Conservation (phyloP, 768 basidiomycete genomes). For the Xerocomus brunneocitrinus region DNA sequence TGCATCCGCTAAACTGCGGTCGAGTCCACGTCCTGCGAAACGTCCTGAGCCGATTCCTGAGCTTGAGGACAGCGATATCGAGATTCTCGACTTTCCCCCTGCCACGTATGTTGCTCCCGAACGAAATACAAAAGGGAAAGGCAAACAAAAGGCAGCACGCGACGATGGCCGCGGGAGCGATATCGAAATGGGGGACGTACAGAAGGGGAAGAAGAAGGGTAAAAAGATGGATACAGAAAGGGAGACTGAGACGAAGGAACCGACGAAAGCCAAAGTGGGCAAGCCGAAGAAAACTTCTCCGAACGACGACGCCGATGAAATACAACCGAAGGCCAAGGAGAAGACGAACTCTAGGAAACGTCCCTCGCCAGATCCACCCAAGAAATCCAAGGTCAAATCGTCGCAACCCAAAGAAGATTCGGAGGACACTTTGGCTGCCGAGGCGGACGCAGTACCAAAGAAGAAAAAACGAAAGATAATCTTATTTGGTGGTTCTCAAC, state of each 20-base stretch:
- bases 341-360: slow-evolving; percentile 18
- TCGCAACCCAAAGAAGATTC: slow-evolving; percentile 11
- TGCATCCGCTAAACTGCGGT: slow-evolving; percentile 19
- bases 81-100: slow-evolving; percentile 19
- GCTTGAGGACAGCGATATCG: slow-evolving; percentile 30
- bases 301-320: slow-evolving; percentile 16
- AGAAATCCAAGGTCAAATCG: slow-evolving; percentile 18
- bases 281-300: slow-evolving; percentile 22
- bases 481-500: slow-evolving; percentile 44
- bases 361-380: slow-evolving; percentile 17
- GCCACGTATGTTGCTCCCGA: slow-evolving; percentile 17
- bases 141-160: slow-evolving; percentile 36
- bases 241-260: slow-evolving; percentile 24
- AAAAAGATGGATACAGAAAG: slow-evolving; percentile 18
- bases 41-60: slow-evolving; percentile 14
- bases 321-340: slow-evolving; percentile 12
- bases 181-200: slow-evolving; percentile 20
- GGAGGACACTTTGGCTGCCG: slow-evolving; percentile 16
- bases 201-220: slow-evolving; percentile 26
- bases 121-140: slow-evolving; percentile 29
- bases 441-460: slow-evolving; percentile 36
- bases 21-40: slow-evolving; percentile 20
- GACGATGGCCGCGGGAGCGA: slow-evolving; percentile 16
- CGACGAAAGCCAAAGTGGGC: slow-evolving; percentile 24
- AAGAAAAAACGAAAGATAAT: slow-evolving; percentile 73